These are phyloP conservation scores for Rhodotorula sp. DNA, from an alignment of 1,284 basidiomycete genomes.

Conservation along the genomic window DNA sequence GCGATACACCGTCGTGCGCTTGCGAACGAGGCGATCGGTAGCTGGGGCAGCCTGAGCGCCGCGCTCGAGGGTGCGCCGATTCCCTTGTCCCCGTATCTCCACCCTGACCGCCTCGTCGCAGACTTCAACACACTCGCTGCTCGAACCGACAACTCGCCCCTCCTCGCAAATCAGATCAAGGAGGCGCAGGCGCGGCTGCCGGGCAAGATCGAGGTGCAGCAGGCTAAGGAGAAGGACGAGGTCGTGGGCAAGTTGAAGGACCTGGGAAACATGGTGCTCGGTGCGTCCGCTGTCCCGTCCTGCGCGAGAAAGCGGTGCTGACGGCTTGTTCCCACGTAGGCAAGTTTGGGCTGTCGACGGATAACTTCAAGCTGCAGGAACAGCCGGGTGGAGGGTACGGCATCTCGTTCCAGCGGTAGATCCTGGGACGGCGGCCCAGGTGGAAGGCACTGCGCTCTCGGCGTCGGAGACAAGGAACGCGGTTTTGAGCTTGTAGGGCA, in stretches of 20 bases:
- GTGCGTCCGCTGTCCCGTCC: slow-evolving; percentile 54
- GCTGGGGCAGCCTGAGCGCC: slow-evolving; percentile 77
- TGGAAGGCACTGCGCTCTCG: too few species aligned
- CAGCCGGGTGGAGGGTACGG: slow-evolving; percentile 80
- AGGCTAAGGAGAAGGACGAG: slow-evolving; percentile 85
- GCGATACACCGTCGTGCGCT: slow-evolving; percentile 81
- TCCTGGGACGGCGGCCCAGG: not conserved
- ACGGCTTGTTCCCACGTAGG: slow-evolving; percentile 17
- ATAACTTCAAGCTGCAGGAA: slow-evolving; percentile 82
- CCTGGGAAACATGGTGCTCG: slow-evolving; percentile 86
- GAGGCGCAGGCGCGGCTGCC: slow-evolving; percentile 62
- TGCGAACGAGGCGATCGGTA: slow-evolving; percentile 75
- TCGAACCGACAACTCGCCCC: slow-evolving; percentile 63
- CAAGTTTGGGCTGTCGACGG: slow-evolving; percentile 52
- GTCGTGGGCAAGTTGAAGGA: slow-evolving; percentile 92
- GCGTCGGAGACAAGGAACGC: too few species aligned
- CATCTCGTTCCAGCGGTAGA: slow-evolving; percentile 69
- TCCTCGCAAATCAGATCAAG: slow-evolving; percentile 59
- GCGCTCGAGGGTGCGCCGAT: slow-evolving; percentile 77
- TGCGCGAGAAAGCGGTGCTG: not conserved
- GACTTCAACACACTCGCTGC: slow-evolving; percentile 73
- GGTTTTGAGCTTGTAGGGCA: too few species aligned
- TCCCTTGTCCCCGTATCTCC: not conserved
- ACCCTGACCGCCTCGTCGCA: slow-evolving; percentile 49
- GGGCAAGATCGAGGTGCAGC: slow-evolving; percentile 68